Percentiles rank a stretch among this genome's conserved stretches.
Conservation (phyloP, 768 basidiomycete genomes). For the Megacollybia marginata region DNA sequence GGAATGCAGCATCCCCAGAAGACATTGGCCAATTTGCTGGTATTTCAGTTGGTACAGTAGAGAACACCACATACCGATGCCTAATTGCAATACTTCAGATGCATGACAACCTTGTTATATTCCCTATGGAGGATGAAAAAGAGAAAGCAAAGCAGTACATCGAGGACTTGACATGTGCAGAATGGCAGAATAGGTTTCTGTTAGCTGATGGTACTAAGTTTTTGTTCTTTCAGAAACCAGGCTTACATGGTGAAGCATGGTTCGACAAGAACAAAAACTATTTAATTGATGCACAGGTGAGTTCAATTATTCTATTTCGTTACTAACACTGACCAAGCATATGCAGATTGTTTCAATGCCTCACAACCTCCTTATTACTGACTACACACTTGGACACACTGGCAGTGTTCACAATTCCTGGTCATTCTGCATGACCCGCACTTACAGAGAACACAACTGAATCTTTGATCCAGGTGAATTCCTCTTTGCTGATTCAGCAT, state of each 20-base stretch:
- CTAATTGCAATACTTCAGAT: constrained; percentile 3
- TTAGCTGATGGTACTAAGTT: constrained; percentile 15
- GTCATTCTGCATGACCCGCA: constrained; percentile 7
- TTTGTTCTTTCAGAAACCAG: too few species aligned
- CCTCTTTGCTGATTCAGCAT: too few species aligned
- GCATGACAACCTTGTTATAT: constrained; percentile 4
- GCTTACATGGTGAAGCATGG: too few species aligned
- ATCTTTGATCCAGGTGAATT: too few species aligned
- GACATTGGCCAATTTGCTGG: constrained; percentile 10
- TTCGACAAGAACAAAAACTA: too few species aligned
- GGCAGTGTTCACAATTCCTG: too few species aligned
- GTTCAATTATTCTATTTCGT: not conserved
- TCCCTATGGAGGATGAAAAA: constrained; percentile 5
- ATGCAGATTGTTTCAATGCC: constrained; percentile 5
- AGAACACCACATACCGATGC: constrained; percentile 5
- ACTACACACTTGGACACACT: constrained; percentile 11
- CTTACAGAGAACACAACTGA: constrained; percentile 5
- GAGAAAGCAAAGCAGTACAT: not conserved
- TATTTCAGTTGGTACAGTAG: constrained; percentile 10
- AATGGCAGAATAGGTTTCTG: constrained; percentile 11
- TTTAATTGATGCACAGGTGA: constrained; percentile 5
- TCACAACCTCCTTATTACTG: constrained; percentile 6
- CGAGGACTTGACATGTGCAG: not conserved
- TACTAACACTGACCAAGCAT: not conserved
- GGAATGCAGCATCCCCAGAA: constrained; percentile 11